Evolutionary conservation across 371 early-diverging fungal genomes (phyloP), one percentile per base, ranked within the genome.

Genomic region (Mortierella sp.): DNA sequence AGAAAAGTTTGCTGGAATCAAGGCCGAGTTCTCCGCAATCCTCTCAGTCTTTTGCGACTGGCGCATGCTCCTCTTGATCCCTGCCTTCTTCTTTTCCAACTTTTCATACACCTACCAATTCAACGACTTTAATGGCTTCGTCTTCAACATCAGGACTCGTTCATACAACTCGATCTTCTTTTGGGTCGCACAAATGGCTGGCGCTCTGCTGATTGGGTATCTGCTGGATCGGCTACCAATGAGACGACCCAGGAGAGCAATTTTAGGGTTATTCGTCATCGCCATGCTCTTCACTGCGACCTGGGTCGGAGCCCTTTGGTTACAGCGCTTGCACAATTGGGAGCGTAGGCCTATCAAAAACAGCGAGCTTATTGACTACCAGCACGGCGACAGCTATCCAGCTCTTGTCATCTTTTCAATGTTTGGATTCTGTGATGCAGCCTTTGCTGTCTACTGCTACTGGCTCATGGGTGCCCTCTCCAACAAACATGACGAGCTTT

Each of bases 401-500:
- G 89, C 87, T 3, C 86, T 89, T 3, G 85, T 89, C 11, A 84
- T 94, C 48, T 94, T 90, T 69, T 69, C 91, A 61, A 41, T 90
- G 63, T 93, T 92, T 82, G 95, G 95, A 16, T 76, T 93, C 15
- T 85, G 85, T 41, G 95, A 94, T 77, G 92, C 94, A 4, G 80
- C 93, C 57, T 91, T 90, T 79, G 94, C 94, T 71, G 77, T 82
- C 6, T 81, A 70, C 60, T 82, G 77, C 22, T 87, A 85, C 76
- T 94, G 94, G 94, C 77, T 94, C 40, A 92, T 94, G 88, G 94
- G 94, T 9, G 89, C 94, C 16, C 87, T 93, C 74, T 87, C 92
- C 40, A 94, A 94, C 78, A 92, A 95, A 65, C 86, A 90, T 67
- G 82, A 87, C 62, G 78, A 88, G 24, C 86, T 94, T 10, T 88